Evolutionary conservation across 1,139 yeast species (phyloP).

Genomic region (Martiniozyma asiatica): DNA sequence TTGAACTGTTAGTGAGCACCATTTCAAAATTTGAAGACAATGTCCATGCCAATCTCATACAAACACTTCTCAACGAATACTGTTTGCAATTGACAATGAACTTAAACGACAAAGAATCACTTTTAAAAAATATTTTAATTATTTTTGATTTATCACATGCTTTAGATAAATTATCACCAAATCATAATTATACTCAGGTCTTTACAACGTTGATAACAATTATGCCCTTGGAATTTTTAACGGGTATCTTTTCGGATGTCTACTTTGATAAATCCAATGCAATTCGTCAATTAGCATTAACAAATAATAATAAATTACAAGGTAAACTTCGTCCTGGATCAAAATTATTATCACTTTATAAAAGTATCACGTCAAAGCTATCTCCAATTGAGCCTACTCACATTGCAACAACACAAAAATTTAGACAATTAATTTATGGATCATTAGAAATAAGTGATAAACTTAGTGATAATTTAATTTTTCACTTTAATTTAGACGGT

Average conservation of each 20-base stretch:
- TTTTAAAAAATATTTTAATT: constrained; percentile 1
- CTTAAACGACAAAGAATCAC: constrained; percentile 4
- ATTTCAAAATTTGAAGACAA: not conserved
- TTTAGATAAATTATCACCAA: no score
- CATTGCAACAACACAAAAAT: constrained; percentile 13
- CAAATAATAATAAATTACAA: constrained; percentile 14
- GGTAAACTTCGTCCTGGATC: constrained; percentile 23
- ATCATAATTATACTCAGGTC: not conserved
- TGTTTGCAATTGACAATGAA: no score
- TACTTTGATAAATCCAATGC: constrained; percentile 6
- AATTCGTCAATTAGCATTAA: constrained; percentile 12
- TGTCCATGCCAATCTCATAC: not conserved
- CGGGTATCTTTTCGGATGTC: no score
- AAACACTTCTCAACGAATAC: no score
- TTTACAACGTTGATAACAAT: not conserved
- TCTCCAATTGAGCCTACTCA: constrained; percentile 11
- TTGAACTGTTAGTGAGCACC: not conserved
- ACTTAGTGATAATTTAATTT: no score
- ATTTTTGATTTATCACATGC: constrained; percentile 2
- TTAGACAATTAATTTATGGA: constrained; percentile 14
- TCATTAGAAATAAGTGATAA: constrained; percentile 20
- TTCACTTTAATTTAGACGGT: no score
- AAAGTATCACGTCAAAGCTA: constrained; percentile 14
- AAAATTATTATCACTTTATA: constrained; percentile 18
- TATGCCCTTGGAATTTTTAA: constrained; percentile 2